Conservation (phyloP, 2,329 filamentous ascomycete species). For the Aureobasidium zeae region DNA sequence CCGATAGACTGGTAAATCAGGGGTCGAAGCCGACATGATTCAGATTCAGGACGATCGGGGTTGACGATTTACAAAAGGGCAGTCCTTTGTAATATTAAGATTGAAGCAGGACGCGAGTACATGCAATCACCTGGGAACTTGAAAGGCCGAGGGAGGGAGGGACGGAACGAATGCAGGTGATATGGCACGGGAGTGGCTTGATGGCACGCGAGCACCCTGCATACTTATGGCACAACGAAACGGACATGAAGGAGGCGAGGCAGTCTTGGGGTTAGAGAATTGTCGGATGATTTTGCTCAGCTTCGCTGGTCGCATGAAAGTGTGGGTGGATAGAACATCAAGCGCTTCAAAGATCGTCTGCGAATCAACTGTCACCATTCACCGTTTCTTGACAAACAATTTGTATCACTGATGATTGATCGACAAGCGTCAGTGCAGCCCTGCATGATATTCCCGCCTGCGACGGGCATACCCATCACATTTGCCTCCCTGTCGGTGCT, state of each 20-base stretch:
- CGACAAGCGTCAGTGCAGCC: neutral
- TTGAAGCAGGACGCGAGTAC: constrained; percentile 4
- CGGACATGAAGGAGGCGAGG: neutral
- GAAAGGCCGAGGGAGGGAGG: neutral
- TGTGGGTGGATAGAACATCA: constrained; percentile 7
- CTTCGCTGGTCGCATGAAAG: constrained; percentile 4
- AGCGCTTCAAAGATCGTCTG: neutral
- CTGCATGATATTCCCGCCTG: neutral
- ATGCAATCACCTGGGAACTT: too few species aligned
- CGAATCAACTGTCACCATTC: constrained; percentile 2
- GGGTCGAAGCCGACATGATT: constrained; percentile 13
- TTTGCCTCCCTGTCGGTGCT: too few species aligned
- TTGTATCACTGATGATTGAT: neutral
- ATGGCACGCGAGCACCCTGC: neutral
- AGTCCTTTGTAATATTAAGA: constrained; percentile 3
- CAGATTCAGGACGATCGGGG: constrained; percentile 1
- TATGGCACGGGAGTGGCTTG: constrained; percentile 11
- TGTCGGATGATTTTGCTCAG: neutral
- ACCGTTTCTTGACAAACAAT: constrained; percentile 1
- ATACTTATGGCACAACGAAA: neutral
- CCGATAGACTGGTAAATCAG: constrained; percentile 1
- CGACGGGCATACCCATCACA: neutral
- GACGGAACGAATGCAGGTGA: constrained; percentile 10
- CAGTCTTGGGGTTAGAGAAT: neutral
- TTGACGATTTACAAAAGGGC: neutral